A percentile compares a stretch with the other conserved stretches of the same genome.
Evolutionary conservation across 2,329 filamentous ascomycete species (phyloP).

Genomic region (Aspergillus sp.): DNA sequence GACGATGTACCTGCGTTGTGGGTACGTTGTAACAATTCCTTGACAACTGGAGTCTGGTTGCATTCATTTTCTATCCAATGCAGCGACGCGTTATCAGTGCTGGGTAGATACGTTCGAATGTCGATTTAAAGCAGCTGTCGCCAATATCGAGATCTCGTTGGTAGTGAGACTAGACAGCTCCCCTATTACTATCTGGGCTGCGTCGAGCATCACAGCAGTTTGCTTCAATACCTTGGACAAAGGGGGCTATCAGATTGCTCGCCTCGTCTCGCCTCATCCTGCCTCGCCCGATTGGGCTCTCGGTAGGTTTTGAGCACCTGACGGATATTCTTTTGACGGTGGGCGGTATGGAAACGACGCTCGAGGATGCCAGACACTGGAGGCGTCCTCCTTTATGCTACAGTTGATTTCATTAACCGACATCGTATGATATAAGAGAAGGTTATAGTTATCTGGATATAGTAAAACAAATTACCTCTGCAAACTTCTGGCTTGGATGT

Average conservation of each 20-base stretch:
- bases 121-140: background rate
- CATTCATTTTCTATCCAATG: background rate
- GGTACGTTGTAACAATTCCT: no score
- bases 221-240: background rate
- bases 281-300: no score
- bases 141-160: background rate
- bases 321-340: no score
- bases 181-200: background rate
- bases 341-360: no score
- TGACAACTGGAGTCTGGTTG: no score
- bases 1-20: no score
- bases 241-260: no score
- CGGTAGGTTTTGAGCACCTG: no score
- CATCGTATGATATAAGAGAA: background rate
- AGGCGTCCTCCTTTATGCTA: no score
- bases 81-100: background rate
- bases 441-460: background rate
- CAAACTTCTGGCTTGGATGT: background rate
- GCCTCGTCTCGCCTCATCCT: no score
- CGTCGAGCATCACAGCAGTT: background rate
- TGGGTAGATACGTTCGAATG: background rate
- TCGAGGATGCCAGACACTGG: no score
- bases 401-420: background rate
- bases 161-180: background rate
- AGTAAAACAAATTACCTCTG: background rate